Conservation (phyloP, 345 rosid genomes). For the Eutrema yunnanense region DNA sequence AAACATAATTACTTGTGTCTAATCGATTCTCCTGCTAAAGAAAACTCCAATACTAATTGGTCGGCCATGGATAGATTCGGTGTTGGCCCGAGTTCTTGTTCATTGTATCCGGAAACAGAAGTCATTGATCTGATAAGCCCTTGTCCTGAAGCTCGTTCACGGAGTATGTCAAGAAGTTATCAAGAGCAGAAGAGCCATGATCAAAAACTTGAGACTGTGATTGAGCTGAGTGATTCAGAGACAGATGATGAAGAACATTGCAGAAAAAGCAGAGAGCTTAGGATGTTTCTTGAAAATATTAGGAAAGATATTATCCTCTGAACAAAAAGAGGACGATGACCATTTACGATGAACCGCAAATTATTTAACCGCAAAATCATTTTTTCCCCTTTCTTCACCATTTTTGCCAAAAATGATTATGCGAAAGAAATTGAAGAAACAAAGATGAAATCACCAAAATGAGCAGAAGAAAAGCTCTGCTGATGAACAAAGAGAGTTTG, state of each 20-base stretch:
- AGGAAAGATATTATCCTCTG: constrained; percentile 37
- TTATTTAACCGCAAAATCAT: too few relatives aligned
- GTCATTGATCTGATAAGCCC: constrained; percentile 82
- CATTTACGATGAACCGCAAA: neutral
- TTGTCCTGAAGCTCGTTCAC: constrained; percentile 30
- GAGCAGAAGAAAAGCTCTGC: too few relatives aligned
- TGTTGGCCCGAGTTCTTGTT: neutral
- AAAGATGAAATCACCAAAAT: too few relatives aligned
- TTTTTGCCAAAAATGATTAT: too few relatives aligned
- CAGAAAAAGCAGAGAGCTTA: constrained; percentile 59
- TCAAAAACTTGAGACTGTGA: constrained; percentile 28
- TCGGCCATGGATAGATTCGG: neutral
- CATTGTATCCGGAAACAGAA: constrained; percentile 28
- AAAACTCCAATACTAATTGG: neutral
- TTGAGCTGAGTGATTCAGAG: constrained; percentile 74
- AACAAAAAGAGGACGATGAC: constrained; percentile 6
- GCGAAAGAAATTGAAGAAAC: too few relatives aligned
- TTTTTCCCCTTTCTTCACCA: too few relatives aligned
- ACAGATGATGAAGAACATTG: constrained; percentile 48
- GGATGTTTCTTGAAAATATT: constrained; percentile 52
- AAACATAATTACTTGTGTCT: constrained; percentile 12
- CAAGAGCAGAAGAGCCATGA: constrained; percentile 23
- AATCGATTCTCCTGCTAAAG: constrained; percentile 23
- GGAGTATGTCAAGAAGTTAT: constrained; percentile 22
- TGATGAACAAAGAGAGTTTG: too few relatives aligned